Evolutionary conservation across 106 monocot genomes (phyloP).

Genomic region (Dendrobium catenatum): DNA sequence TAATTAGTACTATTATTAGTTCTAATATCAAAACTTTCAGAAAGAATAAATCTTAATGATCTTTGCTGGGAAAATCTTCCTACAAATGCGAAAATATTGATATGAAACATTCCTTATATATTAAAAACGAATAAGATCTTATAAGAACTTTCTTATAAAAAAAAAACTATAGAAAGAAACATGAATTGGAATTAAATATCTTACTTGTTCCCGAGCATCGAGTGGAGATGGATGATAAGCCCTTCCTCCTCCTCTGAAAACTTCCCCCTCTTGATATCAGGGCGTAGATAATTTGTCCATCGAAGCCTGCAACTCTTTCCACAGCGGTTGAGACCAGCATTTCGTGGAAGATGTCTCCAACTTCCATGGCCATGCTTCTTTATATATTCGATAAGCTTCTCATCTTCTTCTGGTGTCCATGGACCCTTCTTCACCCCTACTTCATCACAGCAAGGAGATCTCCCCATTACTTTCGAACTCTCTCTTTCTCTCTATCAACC

Average conservation of each 20-base stretch:
- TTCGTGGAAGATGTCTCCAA: constrained; percentile 47
- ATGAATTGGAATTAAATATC: not conserved
- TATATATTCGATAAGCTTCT: constrained; percentile 38
- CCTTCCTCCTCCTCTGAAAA: constrained; percentile 50
- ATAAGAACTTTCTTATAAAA: no score
- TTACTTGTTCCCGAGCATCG: constrained; percentile 55
- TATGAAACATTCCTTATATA: no score
- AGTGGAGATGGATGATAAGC: constrained; percentile 55
- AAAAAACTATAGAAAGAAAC: no score
- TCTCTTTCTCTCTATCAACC: not conserved
- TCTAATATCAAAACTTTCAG: no score
- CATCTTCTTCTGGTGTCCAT: constrained; percentile 65
- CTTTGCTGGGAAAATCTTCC: no score
- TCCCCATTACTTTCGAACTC: constrained; percentile 29
- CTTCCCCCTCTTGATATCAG: constrained; percentile 48
- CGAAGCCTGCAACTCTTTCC: constrained; percentile 65
- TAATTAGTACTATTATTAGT: no score
- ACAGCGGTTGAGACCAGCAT: constrained; percentile 55
- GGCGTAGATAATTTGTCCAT: constrained; percentile 64
- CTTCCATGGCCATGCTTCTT: constrained; percentile 39
- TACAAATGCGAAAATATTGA: no score
- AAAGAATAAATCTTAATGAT: no score
- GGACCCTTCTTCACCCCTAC: constrained; percentile 66
- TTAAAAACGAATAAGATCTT: no score
- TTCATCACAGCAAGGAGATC: constrained; percentile 52